Conservation (phyloP, 805 yeast genomes). For the Myxozyma melibiosi region DNA sequence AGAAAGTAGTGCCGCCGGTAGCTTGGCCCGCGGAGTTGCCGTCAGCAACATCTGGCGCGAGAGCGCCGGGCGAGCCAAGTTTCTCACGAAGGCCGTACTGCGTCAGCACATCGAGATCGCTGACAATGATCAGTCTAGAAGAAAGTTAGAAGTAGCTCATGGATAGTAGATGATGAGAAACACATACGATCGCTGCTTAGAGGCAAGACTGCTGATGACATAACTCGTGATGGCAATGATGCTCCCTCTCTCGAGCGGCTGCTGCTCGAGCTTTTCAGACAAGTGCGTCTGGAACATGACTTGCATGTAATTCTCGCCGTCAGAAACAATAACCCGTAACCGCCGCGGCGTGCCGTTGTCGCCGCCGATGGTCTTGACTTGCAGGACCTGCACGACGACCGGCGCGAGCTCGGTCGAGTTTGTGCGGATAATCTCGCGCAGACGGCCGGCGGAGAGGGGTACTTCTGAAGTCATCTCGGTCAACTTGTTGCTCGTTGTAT, state of each 20-base stretch:
- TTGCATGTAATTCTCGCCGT: constrained; percentile 30
- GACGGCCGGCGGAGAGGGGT: constrained; percentile 16
- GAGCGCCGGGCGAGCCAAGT: constrained; percentile 26
- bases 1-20: constrained; percentile 15
- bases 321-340: constrained; percentile 32
- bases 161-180: neutral
- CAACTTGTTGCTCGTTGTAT: neutral
- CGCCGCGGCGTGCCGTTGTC: constrained; percentile 30
- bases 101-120: constrained; percentile 18
- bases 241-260: constrained; percentile 16
- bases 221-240: constrained; percentile 26
- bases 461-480: neutral
- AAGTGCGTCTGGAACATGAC: constrained; percentile 22
- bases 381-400: constrained; percentile 28
- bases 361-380: constrained; percentile 23
- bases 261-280: constrained; percentile 14
- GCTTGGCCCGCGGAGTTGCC: neutral
- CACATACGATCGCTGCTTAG: constrained; percentile 21
- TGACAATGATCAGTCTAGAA: constrained; percentile 16
- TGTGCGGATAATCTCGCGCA: constrained; percentile 9
- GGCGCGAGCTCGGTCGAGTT: constrained; percentile 1
- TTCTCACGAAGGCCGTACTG: constrained; percentile 27
- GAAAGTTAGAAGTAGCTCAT: neutral
- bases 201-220: constrained; percentile 11
- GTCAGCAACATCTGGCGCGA: constrained; percentile 2